A percentile compares a stretch with the other conserved stretches of the same genome.
phyloP scores from a whole-genome alignment of 1,139 yeast species.

The Candida sanyaensis region DNA sequence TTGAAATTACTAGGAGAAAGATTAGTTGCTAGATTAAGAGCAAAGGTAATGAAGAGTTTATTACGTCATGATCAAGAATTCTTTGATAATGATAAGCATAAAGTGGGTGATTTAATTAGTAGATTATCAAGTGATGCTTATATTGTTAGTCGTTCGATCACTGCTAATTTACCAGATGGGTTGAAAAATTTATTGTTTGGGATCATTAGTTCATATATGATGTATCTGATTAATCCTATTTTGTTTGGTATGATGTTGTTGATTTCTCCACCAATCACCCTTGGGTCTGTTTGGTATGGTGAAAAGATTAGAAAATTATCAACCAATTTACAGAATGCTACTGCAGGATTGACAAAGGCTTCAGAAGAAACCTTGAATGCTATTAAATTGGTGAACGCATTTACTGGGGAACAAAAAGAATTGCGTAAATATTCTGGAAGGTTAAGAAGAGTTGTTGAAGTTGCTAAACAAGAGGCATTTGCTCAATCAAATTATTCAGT shows the following conservation, averaged over 20 bases:
- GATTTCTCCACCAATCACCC: constrained; percentile 55
- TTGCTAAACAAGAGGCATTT: constrained; percentile 48
- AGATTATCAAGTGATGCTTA: constrained; percentile 57
- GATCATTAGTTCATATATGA: constrained; percentile 47
- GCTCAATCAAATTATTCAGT: constrained; percentile 51
- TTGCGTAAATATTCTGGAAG: constrained; percentile 41
- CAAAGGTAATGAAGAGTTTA: constrained; percentile 50
- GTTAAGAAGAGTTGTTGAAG: constrained; percentile 42
- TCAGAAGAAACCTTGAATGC: constrained; percentile 50
- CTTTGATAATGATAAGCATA: constrained; percentile 53
- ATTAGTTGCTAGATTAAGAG: constrained; percentile 48
- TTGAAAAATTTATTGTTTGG: constrained; percentile 49
- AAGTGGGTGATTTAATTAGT: constrained; percentile 57
- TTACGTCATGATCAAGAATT: constrained; percentile 53
- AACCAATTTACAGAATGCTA: constrained; percentile 46
- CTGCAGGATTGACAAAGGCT: constrained; percentile 49
- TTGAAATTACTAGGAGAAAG: constrained; percentile 46
- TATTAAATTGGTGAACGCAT: constrained; percentile 46
- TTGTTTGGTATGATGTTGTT: constrained; percentile 51
- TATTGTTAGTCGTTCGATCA: constrained; percentile 49
- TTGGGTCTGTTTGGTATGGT: constrained; percentile 53
- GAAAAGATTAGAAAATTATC: constrained; percentile 47
- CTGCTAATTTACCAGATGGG: constrained; percentile 50
- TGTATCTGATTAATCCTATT: constrained; percentile 47
- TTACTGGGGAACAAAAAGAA: constrained; percentile 48